These are phyloP conservation scores for Euphorbia corollata DNA, from an alignment of 441 rosid species.

Conservation along the genomic window DNA sequence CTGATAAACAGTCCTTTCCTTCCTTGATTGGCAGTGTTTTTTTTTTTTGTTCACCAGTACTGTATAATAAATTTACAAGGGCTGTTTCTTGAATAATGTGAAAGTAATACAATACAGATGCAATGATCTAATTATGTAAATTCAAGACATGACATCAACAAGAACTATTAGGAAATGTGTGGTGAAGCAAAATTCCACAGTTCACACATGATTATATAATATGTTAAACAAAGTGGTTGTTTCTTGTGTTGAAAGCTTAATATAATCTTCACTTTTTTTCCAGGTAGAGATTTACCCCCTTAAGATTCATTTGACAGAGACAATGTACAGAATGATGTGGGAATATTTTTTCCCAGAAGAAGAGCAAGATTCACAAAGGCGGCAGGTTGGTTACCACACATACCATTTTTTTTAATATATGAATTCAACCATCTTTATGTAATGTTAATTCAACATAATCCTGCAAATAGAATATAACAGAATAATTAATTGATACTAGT, in stretches of 20 bases:
- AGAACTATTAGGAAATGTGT: no score
- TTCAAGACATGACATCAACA: no score
- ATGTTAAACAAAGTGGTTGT: neutral
- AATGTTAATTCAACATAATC: neutral
- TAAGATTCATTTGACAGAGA: slow-evolving; percentile 88
- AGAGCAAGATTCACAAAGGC: slow-evolving; percentile 90
- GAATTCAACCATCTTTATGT: neutral
- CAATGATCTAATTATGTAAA: no score
- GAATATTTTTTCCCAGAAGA: slow-evolving; percentile 91
- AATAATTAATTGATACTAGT: neutral
- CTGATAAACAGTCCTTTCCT: neutral
- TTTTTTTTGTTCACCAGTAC: neutral
- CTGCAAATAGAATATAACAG: neutral
- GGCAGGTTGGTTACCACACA: slow-evolving; percentile 51
- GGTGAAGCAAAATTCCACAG: no score
- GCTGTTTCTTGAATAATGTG: no score
- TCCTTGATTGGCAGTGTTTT: neutral
- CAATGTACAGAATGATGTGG: slow-evolving; percentile 97
- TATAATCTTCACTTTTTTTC: slow-evolving; percentile 13
- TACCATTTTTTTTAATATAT: neutral
- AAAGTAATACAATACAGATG: no score
- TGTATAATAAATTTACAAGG: neutral
- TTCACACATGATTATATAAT: no score
- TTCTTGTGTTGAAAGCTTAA: slow-evolving; percentile 12
- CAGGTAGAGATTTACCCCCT: slow-evolving; percentile 97